Base-by-base conservation (phyloP, 1,139 yeast genomes). In the Casaregolazyma lundiana region DNA sequence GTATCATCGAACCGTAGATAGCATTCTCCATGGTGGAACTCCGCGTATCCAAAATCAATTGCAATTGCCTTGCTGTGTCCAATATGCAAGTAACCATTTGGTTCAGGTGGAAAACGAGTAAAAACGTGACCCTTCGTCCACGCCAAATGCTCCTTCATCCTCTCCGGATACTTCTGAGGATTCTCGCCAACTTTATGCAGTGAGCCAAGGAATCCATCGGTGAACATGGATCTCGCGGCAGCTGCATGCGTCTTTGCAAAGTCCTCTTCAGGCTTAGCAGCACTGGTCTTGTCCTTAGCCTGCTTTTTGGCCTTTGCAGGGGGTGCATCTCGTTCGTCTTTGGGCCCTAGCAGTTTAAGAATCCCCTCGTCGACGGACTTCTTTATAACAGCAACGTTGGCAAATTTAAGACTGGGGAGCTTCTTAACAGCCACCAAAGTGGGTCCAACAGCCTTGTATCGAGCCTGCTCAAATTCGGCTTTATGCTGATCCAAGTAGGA, bases 41-140 rank as follows among this genome's bases (percentile, higher is more conserved):
- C 83, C 39, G 98, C 98, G 64, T 76, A 92, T 13, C 97, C 97
- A 66, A 92, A 92, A 66, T 92, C 90, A 50, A 92, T 96, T 77
- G 92, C 85, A 64, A 92, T 92, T 44, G 98, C 98, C 71, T 94
- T 94, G 42, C 96, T 85, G 65, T 92, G 99, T 40, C 99, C 99
- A 67, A 92, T 92, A 65, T 92, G 98, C 62, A 92, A 76, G 62
- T 81, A 92, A 49, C 98, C 98, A 65, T 90, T 90, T 44, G 98
- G 98, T 69, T 92, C 98, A 5, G 98, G 98, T 29, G 99, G 99
- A 72, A 92, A 92, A 64, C 99, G 80, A 1, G 98, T 94, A 60
- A 77, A 81, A 17, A 92, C 97, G 59, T 78, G 74, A 39, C 97
- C 96, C 29, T 78, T 75, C 35, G 96, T 88, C 53, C 78, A 79